Percentiles rank a stretch among this genome's conserved stretches.
Conservation (phyloP, 2,329 filamentous ascomycete genomes). For the Phyllachora maydis region DNA sequence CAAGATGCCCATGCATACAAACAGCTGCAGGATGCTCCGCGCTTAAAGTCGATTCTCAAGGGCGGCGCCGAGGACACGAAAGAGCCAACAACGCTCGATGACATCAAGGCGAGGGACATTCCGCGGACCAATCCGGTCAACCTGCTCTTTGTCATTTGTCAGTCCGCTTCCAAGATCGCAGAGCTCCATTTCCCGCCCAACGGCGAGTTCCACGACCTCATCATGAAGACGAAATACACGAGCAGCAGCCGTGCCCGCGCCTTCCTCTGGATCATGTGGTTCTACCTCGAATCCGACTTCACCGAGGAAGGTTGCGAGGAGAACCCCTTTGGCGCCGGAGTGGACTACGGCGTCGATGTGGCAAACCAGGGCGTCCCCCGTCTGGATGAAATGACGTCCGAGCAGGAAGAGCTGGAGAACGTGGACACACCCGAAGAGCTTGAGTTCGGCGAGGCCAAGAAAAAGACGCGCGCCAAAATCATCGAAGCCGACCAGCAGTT, state of each 20-base stretch:
- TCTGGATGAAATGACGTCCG: slow-evolving; percentile 41
- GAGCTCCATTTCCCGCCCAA: slow-evolving; percentile 75
- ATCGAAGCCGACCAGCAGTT: slow-evolving; percentile 56
- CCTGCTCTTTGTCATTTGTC: slow-evolving; percentile 83
- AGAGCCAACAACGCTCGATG: slow-evolving; percentile 67
- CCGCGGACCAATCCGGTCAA: slow-evolving; percentile 90
- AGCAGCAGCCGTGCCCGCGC: slow-evolving; percentile 69
- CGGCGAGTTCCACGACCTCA: slow-evolving; percentile 85
- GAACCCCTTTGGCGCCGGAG: slow-evolving; percentile 70
- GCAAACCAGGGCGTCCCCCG: slow-evolving; percentile 50
- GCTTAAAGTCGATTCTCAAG: slow-evolving; percentile 92
- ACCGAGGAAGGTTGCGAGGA: slow-evolving; percentile 68
- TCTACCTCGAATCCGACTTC: slow-evolving; percentile 93
- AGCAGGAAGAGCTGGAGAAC: slow-evolving; percentile 49
- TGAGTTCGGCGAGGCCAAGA: slow-evolving; percentile 51
- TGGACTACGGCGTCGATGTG: slow-evolving; percentile 42
- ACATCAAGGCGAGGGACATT: slow-evolving; percentile 46
- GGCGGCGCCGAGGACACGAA: slow-evolving; percentile 78
- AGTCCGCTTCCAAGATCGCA: slow-evolving; percentile 76
- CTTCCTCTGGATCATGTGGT: slow-evolving; percentile 98
- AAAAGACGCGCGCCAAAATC: slow-evolving; percentile 54
- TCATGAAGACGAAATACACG: slow-evolving; percentile 73
- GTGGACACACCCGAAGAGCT: slow-evolving; percentile 51
- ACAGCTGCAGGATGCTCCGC: slow-evolving; percentile 86
- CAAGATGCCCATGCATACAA: slow-evolving; percentile 96